Evolutionary conservation across 202 grass and related monocot species (phyloP), one percentile per base, ranked within the genome.

Genomic region (Setaria viridis): DNA sequence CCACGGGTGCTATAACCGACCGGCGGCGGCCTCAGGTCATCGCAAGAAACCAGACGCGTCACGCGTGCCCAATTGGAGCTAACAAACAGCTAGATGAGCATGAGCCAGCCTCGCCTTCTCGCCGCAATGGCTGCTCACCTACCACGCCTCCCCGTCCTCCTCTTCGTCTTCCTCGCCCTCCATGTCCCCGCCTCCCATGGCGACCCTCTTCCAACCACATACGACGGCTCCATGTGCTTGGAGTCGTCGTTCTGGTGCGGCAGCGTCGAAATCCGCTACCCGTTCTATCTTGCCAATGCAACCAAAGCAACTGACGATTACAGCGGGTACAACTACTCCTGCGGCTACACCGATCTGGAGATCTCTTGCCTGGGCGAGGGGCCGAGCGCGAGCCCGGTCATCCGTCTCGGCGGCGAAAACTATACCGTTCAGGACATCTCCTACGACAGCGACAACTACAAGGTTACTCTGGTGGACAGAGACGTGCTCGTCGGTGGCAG

Each of bases 271-370:
- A 84, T 94, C 64, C 0, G 0, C 0, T 90, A 92, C 7, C 90
- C 92, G 0, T 90, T 94, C 81, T 82, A 49, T 42, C 71, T 72
- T 0, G 57, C 80, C 25, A 17, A 54, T 20, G 0, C 0, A 0
- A 30, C 0, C 20, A 0, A 0, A 8, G 0, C 10, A 0, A 9
- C 0, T 3, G 0, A 34, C 0, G 13, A 7, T 34, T 1, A 62
- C 37, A 6, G 0, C 1, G 39, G 39, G 6, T n/a, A n/a, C n/a
- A 6, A 41, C 30, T 80, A 20, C 32, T 56, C 79, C 7, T 93
- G 90, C 53, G 92, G 95, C 60, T 86, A 92, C 84, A 88, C 82
- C 21, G 84, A 81, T 13, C 58, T 93, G 53, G 46, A 17, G 8
- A 70, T 94, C 72, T 32, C 5, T 20, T 94, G 95, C 43, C 19